phyloP scores from a whole-genome alignment of 768 basidiomycete species.

The Tulasnella sp. region DNA sequence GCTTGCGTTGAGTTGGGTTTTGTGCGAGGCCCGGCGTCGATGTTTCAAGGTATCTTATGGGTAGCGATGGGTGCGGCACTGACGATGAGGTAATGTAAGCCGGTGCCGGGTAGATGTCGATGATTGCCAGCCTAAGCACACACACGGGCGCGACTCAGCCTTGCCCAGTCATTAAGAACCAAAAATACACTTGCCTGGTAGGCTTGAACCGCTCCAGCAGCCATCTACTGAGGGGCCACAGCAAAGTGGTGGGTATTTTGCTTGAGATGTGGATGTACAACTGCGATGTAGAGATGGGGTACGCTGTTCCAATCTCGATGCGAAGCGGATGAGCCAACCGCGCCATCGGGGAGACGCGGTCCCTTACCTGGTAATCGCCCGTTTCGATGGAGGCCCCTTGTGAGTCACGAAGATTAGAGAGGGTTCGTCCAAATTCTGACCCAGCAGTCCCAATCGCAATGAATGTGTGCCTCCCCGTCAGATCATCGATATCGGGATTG shows the following conservation, averaged over 20 bases:
- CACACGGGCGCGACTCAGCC: background rate
- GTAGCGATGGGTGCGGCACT: background rate
- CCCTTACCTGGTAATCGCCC: background rate
- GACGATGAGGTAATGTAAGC: background rate
- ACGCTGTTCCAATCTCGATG: background rate
- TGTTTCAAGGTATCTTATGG: constrained; percentile 4
- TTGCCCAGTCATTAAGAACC: background rate
- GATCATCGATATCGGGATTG: background rate
- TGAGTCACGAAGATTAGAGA: background rate
- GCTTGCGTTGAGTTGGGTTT: background rate
- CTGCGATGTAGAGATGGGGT: background rate
- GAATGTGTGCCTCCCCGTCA: background rate
- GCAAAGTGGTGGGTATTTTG: background rate
- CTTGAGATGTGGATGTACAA: background rate
- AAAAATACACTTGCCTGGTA: background rate
- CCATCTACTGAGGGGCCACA: background rate
- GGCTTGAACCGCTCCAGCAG: background rate
- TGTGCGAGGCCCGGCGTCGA: background rate
- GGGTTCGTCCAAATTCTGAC: background rate
- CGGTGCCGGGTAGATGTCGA: constrained; percentile 8
- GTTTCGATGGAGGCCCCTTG: background rate
- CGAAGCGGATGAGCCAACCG: background rate
- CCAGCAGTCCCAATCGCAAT: background rate
- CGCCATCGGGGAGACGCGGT: background rate
- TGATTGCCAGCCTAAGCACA: background rate